A percentile compares a stretch with the other conserved stretches of the same genome.
Conservation (phyloP, 2,329 filamentous ascomycete species). For the Pyrenochaeta sp. region DNA sequence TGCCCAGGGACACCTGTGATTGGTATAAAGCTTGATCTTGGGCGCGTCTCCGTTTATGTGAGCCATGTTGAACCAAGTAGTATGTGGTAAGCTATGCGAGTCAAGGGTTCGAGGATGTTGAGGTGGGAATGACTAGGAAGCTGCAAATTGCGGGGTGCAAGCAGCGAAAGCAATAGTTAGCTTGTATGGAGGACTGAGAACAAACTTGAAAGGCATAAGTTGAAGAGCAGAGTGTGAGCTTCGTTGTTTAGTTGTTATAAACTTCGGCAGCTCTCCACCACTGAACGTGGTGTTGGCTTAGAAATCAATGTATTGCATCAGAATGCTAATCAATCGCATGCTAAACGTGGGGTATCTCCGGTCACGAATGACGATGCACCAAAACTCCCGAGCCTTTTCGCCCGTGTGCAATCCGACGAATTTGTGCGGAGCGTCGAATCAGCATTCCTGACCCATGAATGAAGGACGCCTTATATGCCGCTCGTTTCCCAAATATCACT, state of each 20-base stretch:
- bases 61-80: slow-evolving; percentile 23
- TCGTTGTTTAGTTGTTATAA: background rate
- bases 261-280: background rate
- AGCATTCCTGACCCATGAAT: background rate
- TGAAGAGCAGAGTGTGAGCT: background rate
- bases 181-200: background rate
- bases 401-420: slow-evolving; percentile 3
- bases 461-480: slow-evolving; percentile 8
- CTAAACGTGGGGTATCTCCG: slow-evolving; percentile 23
- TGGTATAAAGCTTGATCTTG: slow-evolving; percentile 75
- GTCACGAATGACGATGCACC: slow-evolving; percentile 4
- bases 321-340: slow-evolving; percentile 16
- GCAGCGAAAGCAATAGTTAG: background rate
- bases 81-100: background rate
- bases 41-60: slow-evolving; percentile 38
- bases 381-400: slow-evolving; percentile 11
- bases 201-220: background rate
- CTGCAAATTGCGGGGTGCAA: slow-evolving; percentile 1
- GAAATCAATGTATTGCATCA: slow-evolving; percentile 39
- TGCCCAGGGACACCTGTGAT: slow-evolving; percentile 74
- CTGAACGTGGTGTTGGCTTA: slow-evolving; percentile 22
- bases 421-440: background rate
- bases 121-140: background rate
- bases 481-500: background rate
- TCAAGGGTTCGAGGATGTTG: background rate